These are phyloP conservation scores for Dendryphion nanum DNA, from an alignment of 2,329 filamentous ascomycete species.

Conservation along the genomic window DNA sequence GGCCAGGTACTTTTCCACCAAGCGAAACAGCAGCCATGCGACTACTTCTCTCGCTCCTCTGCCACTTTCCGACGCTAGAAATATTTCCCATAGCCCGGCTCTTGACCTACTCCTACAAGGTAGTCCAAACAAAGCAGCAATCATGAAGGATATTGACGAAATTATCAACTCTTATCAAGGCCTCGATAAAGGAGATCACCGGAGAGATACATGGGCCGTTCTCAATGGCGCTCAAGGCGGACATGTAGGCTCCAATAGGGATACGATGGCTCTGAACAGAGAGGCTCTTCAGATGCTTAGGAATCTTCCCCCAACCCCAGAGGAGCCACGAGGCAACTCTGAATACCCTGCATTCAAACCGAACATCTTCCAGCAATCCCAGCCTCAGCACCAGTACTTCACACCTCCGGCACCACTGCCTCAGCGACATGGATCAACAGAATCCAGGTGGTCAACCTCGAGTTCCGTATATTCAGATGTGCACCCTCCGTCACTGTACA, in stretches of 20 bases:
- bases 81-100: slow-evolving; percentile 18
- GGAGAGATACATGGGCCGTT: slow-evolving; percentile 20
- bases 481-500: slow-evolving; percentile 21
- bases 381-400: slow-evolving; percentile 6
- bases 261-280: slow-evolving; percentile 9
- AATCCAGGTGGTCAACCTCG: slow-evolving; percentile 22
- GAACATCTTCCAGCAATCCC: slow-evolving; percentile 11
- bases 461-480: slow-evolving; percentile 28
- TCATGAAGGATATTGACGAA: slow-evolving; percentile 35
- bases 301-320: slow-evolving; percentile 14
- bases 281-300: slow-evolving; percentile 12
- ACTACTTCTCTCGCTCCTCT: slow-evolving; percentile 4
- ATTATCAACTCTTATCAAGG: slow-evolving; percentile 32
- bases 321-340: slow-evolving; percentile 5
- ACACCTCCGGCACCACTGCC: slow-evolving; percentile 8
- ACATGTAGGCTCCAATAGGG: slow-evolving; percentile 6
- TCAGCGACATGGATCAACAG: slow-evolving; percentile 8
- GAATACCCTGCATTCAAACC: slow-evolving; percentile 18
- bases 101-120: slow-evolving; percentile 20
- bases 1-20: slow-evolving; percentile 22
- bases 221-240: slow-evolving; percentile 3
- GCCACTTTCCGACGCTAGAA: slow-evolving; percentile 5
- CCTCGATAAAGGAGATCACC: slow-evolving; percentile 10
- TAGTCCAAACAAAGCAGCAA: slow-evolving; percentile 17
- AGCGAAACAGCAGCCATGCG: slow-evolving; percentile 13